These are phyloP conservation scores for Colletotrichum sp. DNA, from an alignment of 2,329 filamentous ascomycete genomes.

Conservation along the genomic window DNA sequence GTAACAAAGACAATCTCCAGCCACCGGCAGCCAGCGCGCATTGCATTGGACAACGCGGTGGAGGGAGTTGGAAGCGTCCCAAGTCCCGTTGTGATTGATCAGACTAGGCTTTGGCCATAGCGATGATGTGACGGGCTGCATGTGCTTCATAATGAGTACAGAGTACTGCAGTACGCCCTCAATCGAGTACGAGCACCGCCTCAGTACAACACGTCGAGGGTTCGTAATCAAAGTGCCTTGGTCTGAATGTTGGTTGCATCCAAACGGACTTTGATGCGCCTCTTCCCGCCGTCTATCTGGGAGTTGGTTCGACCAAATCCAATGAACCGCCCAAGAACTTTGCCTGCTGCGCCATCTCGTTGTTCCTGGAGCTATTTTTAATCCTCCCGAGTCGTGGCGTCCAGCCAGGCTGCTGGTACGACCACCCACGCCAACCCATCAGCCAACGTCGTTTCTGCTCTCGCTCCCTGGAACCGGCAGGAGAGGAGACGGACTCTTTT, in stretches of 20 bases:
- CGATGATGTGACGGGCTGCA: background rate
- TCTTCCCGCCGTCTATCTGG: background rate
- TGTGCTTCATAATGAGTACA: background rate
- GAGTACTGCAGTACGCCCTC: background rate
- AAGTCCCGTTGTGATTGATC: background rate
- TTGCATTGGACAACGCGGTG: background rate
- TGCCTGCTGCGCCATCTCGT: background rate
- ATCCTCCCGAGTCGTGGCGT: background rate
- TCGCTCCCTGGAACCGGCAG: background rate
- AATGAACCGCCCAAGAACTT: background rate
- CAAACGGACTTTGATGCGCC: background rate
- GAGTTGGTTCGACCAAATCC: background rate
- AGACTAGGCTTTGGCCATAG: background rate
- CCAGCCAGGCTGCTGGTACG: background rate
- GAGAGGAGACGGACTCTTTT: background rate
- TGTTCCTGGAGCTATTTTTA: conserved; percentile 2
- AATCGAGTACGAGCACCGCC: background rate
- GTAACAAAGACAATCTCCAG: background rate
- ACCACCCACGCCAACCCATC: background rate
- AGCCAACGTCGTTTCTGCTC: background rate
- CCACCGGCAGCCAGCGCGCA: background rate
- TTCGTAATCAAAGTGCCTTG: background rate
- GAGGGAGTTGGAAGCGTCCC: background rate
- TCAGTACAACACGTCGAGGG: background rate
- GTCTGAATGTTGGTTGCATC: background rate